Evolutionary conservation across 1,284 basidiomycete species (phyloP), one percentile per base, ranked within the genome.

Genomic region (Sporisorium graminicola): DNA sequence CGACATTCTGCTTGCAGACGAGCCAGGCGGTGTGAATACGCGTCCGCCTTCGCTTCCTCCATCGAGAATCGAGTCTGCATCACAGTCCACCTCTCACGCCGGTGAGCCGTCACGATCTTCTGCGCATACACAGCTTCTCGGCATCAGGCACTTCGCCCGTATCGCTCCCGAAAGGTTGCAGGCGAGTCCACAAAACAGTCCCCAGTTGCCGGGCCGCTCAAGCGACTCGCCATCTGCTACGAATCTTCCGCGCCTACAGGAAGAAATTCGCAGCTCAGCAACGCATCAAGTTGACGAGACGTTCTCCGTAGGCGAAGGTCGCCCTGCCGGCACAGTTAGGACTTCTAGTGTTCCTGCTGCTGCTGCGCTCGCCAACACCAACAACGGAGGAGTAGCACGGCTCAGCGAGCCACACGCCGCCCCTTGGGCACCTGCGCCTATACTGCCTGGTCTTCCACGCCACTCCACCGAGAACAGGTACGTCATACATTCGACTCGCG

Each of bases 391-490:
- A 18, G 46, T 14, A 27, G 44, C 16, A 8, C 59, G 16, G 6
- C 49, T 66, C 10, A 42, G 49, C 12, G 55, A 66, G 18, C 18
- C 59, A 27, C 63, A 52, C 5, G 52, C 64, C 8, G 55, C 51
- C 1, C 59, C 64, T n/a, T 47, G 42, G 47, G 69, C 69, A 22
- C 69, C 69, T 42, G 59, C 69, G 10, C 69, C 69, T 3, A 56
- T 59, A 47, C 40, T 72, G 40, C 50, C 69, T 14, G 69, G 49
- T 10, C 69, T 72, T 47, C 69, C 69, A 9, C 59, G 31, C 8
- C 69, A 66, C 13, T 72, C 69, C 2, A 43, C 20, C 10, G 40
- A 53, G n/a, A 44, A 47, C 8, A 50, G 64, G 69, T 72, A 63
- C 22, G 69, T 71, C 13, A 8, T 16, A n/a, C 47, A n/a, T 7